These are phyloP conservation scores for Saksenaea vasiformis DNA, from an alignment of 371 early-diverging fungal genomes.

Conservation along the genomic window DNA sequence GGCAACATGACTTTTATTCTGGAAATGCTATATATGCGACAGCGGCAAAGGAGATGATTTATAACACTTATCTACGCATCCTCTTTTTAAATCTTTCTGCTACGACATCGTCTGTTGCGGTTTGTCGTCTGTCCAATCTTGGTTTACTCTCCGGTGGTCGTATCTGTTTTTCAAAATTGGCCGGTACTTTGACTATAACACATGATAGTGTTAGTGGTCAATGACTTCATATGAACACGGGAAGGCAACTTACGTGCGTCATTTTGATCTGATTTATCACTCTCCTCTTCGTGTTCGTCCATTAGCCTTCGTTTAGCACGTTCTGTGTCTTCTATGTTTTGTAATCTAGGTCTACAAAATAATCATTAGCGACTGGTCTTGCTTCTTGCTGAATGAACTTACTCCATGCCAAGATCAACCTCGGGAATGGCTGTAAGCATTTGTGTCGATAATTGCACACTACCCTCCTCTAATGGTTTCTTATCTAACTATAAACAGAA, in stretches of 20 bases:
- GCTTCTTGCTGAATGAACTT: conserved; percentile 17
- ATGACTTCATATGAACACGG: conserved; percentile 13
- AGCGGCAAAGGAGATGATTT: background rate
- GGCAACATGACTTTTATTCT: background rate
- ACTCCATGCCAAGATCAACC: conserved; percentile 89
- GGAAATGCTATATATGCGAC: background rate
- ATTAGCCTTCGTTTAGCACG: conserved; percentile 69
- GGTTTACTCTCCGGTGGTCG: conserved; percentile 33
- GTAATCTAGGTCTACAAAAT: conserved; percentile 61
- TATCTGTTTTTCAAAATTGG: conserved; percentile 38
- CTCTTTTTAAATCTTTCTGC: conserved; percentile 84
- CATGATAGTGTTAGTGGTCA: conserved; percentile 9
- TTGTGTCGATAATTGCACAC: conserved; percentile 81
- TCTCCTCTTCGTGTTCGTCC: conserved; percentile 24
- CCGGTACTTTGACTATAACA: conserved; percentile 24
- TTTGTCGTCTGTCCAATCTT: conserved; percentile 47
- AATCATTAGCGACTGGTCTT: background rate
- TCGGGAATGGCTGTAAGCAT: conserved; percentile 95
- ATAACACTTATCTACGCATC: conserved; percentile 48
- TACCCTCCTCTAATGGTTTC: conserved; percentile 79
- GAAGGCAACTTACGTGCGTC: conserved; percentile 22
- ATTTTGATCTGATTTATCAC: conserved; percentile 6
- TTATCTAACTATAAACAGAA: conserved; percentile 24
- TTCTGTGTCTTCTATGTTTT: conserved; percentile 87
- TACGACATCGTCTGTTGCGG: conserved; percentile 80